Conservation (phyloP, 2,329 filamentous ascomycete genomes). For the Claviceps pazoutovae region DNA sequence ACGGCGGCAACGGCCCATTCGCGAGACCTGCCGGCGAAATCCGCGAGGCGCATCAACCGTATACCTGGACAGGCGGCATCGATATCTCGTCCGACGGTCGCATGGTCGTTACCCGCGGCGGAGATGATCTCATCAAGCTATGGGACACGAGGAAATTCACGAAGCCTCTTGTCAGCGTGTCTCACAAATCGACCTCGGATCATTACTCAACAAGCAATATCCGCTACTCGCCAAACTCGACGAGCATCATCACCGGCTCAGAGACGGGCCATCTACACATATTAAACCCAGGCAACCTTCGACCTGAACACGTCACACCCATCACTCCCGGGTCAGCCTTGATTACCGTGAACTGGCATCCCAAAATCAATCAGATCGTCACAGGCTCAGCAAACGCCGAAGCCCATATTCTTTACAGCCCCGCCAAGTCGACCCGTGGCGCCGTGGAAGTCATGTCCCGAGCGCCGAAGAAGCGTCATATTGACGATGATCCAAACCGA, state of each 20-base stretch:
- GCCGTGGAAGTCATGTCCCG: constrained; percentile 84
- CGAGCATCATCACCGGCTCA: constrained; percentile 81
- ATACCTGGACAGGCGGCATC: constrained; percentile 84
- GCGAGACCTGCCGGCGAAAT: constrained; percentile 72
- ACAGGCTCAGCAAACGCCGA: constrained; percentile 86
- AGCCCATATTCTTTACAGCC: constrained; percentile 82
- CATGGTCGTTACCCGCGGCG: constrained; percentile 79
- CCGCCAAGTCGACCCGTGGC: constrained; percentile 64
- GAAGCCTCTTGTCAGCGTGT: constrained; percentile 63
- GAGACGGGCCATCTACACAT: constrained; percentile 78
- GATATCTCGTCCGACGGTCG: constrained; percentile 85
- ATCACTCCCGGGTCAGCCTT: constrained; percentile 76
- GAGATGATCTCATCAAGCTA: constrained; percentile 83
- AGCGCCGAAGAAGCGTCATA: constrained; percentile 84
- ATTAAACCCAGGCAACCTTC: constrained; percentile 81
- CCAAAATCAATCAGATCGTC: constrained; percentile 89
- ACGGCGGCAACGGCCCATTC: constrained; percentile 77
- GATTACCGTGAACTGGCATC: constrained; percentile 80
- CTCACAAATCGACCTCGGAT: constrained; percentile 69
- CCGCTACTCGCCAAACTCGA: constrained; percentile 70
- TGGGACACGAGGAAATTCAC: constrained; percentile 98
- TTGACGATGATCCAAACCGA: constrained; percentile 80
- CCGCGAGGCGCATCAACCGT: constrained; percentile 62
- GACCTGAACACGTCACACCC: constrained; percentile 69
- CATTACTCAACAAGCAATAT: constrained; percentile 80